Evolutionary conservation across 176 grass and related monocot species (phyloP), one percentile per base, ranked within the genome.

Genomic region (Eleusine indica): DNA sequence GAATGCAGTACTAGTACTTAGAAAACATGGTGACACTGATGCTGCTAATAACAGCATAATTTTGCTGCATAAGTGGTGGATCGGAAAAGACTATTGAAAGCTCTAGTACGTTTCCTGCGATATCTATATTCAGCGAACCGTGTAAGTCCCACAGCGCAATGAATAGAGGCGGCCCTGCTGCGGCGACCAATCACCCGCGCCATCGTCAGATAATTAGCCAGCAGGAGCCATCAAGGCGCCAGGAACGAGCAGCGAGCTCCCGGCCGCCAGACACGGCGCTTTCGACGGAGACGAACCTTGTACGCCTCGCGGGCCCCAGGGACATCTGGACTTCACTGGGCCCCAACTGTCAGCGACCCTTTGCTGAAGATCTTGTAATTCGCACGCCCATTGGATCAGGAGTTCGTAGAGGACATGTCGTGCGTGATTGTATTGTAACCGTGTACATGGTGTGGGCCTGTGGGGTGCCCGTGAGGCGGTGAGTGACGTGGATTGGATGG

Each of bases 241-340:
- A 21, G 19, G 56, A 60, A 6, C 19, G 56, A 60, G 69, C 60
- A 60, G 7, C 19, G 56, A 60, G 69, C 60, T 81, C 78, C 85
- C 61, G 64, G 38, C 82, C 82, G 66, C 72, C 72, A 32, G 81
- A 83, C 81, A 78, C 75, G 80, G 70, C 48, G 58, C 5, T 68
- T n/a, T 67, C 11, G 69, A 51, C 61, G 77, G 77, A 58, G 84
- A 74, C 76, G 84, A 68, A n/a, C 56, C 49, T 13, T 9, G 61
- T 63, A 29, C 60, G 38, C 38, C 67, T 21, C 9, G 8, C 8
- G 37, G 66, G 32, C 65, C 65, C 37, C 37, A 21, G 37, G 2
- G 16, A 21, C 66, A 1, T 17, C 4, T 38, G 65, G 11, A 41
- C 5, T 40, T 22, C 6, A 3, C 35, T 3, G 32, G 64, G 46